Evolutionary conservation across 768 basidiomycete species (phyloP).

Genomic region (Boletus pseudopeckii): DNA sequence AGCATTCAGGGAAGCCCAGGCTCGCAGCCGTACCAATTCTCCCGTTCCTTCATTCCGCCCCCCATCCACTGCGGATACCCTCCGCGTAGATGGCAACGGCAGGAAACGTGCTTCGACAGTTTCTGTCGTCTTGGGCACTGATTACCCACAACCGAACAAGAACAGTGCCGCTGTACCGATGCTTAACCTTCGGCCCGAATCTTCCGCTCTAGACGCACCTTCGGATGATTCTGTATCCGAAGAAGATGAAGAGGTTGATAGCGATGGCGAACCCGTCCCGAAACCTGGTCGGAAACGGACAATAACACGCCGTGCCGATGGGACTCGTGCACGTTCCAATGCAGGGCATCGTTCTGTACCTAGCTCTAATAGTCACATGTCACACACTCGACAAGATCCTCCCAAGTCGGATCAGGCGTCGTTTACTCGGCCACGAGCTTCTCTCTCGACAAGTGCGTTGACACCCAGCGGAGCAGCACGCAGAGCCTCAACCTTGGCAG

Average conservation of each 20-base stretch:
- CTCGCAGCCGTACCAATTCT: conserved; percentile 57
- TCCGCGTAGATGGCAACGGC: conserved; percentile 24
- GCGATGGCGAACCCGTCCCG: conserved; percentile 32
- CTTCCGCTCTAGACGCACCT: conserved; percentile 22
- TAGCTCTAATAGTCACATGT: neutral
- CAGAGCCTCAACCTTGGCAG: conserved; percentile 42
- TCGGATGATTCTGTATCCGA: conserved; percentile 37
- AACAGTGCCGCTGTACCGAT: conserved; percentile 3
- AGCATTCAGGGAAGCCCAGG: conserved; percentile 76
- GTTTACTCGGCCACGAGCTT: conserved; percentile 42
- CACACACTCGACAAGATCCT: conserved; percentile 5
- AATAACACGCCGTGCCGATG: conserved; percentile 24
- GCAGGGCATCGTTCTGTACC: conserved; percentile 11
- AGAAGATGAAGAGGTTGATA: conserved; percentile 36
- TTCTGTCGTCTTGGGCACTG: conserved; percentile 22
- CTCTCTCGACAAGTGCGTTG: conserved; percentile 57
- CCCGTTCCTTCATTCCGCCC: conserved; percentile 52
- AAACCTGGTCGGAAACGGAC: conserved; percentile 36
- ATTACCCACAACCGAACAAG: conserved; percentile 14
- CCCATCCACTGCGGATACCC: conserved; percentile 32
- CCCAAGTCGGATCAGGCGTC: conserved; percentile 4
- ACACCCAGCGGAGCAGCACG: conserved; percentile 50
- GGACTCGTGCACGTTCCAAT: conserved; percentile 15
- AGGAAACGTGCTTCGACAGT: conserved; percentile 31
- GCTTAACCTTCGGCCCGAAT: conserved; percentile 9